Base-by-base conservation (phyloP, 768 basidiomycete species). In the Tephrocybe sp. region DNA sequence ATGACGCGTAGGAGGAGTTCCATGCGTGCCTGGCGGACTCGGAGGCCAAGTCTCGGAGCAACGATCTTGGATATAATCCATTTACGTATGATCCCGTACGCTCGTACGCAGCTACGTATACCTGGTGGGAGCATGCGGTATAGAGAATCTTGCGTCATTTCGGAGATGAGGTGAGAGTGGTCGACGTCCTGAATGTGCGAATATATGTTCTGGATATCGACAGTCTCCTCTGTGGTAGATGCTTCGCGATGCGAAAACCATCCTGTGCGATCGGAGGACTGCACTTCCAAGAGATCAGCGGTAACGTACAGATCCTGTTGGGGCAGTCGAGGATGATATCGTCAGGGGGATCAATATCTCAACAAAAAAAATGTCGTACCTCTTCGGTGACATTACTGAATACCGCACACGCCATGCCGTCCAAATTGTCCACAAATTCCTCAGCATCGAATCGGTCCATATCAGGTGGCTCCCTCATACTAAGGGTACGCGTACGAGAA, bases 131-230 rank as follows among this genome's bases (percentile, higher is more conserved):
- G 74, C 27, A 89, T 68, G 15, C 87, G 83, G 56, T 91, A 89
- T 5, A 91, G 63, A 1, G 76, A 75, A 36, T 91, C 89, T 53
- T 87, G 84, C 25, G 74, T 72, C 32, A 84, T 72, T 57, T 89
- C 89, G 5, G 85, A 81, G 37, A 91, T 82, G 63, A 89, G 67
- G 11, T 79, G 69, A 0, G 91, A 89, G 1, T 86, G 84, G 57
- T 86, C 82, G 32, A 90, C 76, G 34, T 89, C 84, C 55, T 80
- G 77, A 27, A 93, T 66, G 57, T 88, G 82, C 2, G 83, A 78
- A 64, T 88, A 86, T 55, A 93, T 84, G 19, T 79, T 85, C 62
- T 92, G 88, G 38, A 92, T 84, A 54, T 91, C 87, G n/a, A 84
- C 72, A 3, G 75, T 71, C 39, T 93, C 91, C 9, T 80, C 77